These are phyloP conservation scores for Cladosporium sp. DNA, from an alignment of 2,329 filamentous ascomycete genomes.

Conservation along the genomic window DNA sequence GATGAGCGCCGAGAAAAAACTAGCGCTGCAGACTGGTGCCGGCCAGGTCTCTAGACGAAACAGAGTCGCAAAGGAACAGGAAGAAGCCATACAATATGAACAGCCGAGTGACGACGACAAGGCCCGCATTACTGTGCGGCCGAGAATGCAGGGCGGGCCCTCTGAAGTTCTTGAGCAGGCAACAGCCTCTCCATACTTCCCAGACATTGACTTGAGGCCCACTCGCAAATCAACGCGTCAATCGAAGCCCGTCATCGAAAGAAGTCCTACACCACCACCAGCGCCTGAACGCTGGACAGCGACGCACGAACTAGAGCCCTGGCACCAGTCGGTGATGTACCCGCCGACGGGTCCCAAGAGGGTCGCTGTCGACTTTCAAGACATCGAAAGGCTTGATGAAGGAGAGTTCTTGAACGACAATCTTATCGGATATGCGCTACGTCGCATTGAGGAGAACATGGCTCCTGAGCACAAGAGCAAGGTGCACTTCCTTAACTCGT, in stretches of 20 bases:
- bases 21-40: neutral
- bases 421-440: conserved; percentile 81
- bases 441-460: conserved; percentile 37
- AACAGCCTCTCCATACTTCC: neutral
- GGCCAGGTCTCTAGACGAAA: too few species aligned
- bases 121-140: neutral
- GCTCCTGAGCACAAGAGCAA: conserved; percentile 42
- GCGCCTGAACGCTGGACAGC: conserved; percentile 21
- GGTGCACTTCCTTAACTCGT: conserved; percentile 88
- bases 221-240: conserved; percentile 19
- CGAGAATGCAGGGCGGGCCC: neutral
- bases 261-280: conserved; percentile 12
- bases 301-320: conserved; percentile 20
- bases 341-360: conserved; percentile 56
- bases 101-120: neutral
- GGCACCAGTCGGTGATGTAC: conserved; percentile 54
- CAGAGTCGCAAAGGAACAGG: neutral
- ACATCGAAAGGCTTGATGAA: conserved; percentile 74
- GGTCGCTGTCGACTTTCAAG: conserved; percentile 64
- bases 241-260: conserved; percentile 13
- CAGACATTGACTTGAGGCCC: neutral
- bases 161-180: neutral
- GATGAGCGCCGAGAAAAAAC: neutral
- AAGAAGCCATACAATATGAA: neutral
- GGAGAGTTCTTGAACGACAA: conserved; percentile 90